phyloP scores from a whole-genome alignment of 2,329 filamentous ascomycete species.

The Microdochium paspali region DNA sequence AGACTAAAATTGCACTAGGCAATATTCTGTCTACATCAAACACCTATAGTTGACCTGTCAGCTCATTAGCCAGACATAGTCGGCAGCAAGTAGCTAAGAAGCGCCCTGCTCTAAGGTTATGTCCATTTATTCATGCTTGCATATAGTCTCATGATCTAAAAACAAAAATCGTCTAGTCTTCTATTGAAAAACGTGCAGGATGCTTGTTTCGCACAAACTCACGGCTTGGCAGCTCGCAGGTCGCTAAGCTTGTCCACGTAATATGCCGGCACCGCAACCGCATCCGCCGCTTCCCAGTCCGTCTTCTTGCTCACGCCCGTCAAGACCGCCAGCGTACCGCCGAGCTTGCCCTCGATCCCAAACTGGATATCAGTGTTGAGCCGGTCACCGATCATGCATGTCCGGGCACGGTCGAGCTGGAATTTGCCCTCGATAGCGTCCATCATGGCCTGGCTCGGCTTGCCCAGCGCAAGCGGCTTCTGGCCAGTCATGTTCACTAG shows the following conservation, averaged over 20 bases:
- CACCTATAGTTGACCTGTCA: no score
- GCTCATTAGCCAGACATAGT: no score
- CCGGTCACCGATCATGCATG: slow-evolving; percentile 94
- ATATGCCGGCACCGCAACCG: slow-evolving; percentile 63
- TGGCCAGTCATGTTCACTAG: slow-evolving; percentile 61
- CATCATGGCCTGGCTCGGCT: slow-evolving; percentile 99
- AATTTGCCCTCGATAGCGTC: slow-evolving; percentile 97
- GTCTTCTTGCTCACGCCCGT: slow-evolving; percentile 84
- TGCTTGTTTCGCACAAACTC: neutral
- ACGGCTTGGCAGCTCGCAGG: slow-evolving; percentile 33
- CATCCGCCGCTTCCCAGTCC: slow-evolving; percentile 64
- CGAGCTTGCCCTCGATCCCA: slow-evolving; percentile 80
- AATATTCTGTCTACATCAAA: no score
- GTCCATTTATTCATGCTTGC: no score
- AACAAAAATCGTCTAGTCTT: neutral
- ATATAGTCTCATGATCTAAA: no score
- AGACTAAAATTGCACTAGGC: no score
- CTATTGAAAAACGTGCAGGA: neutral
- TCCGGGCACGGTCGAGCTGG: slow-evolving; percentile 68
- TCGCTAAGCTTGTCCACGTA: slow-evolving; percentile 84
- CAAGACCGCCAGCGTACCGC: slow-evolving; percentile 82
- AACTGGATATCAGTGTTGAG: slow-evolving; percentile 95
- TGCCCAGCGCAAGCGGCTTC: slow-evolving; percentile 73
- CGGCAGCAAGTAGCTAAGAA: no score
- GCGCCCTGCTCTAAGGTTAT: no score